Evolutionary conservation across 306 rosid species (phyloP).

Genomic region (Datisca glomerata): DNA sequence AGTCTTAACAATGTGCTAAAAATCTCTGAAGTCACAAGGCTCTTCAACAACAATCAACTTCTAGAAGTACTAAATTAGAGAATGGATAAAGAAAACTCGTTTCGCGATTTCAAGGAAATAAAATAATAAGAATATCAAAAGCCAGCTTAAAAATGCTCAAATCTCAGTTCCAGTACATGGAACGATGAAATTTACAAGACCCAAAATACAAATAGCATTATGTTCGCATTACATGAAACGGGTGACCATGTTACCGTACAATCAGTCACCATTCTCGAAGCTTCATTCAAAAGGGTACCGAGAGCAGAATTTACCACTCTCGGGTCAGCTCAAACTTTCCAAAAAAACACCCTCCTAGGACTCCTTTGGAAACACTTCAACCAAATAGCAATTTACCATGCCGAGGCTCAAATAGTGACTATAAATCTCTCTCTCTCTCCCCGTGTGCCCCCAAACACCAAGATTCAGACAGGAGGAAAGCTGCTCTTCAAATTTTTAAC

Average conservation of each 20-base stretch:
- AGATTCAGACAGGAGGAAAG: background rate
- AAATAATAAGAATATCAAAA: background rate
- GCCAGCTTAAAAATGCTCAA: background rate
- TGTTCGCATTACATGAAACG: background rate
- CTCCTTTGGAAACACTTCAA: too few species aligned
- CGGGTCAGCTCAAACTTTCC: too few species aligned
- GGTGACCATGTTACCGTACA: background rate
- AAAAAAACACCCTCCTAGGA: too few species aligned
- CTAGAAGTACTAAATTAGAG: background rate
- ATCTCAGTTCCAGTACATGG: background rate
- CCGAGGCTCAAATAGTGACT: background rate
- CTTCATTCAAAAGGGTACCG: background rate
- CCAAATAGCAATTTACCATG: too few species aligned
- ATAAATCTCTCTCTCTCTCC: background rate
- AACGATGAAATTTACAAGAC: background rate
- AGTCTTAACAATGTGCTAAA: too few species aligned
- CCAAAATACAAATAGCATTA: background rate
- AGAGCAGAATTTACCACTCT: too few species aligned
- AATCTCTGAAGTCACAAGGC: background rate
- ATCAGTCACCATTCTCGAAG: background rate
- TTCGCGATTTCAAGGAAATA: background rate
- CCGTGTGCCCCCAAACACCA: background rate
- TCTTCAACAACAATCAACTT: background rate
- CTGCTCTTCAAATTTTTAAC: too few species aligned
- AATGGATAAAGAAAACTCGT: background rate